Percentiles rank a stretch among this genome's conserved stretches.
These are phyloP conservation scores for Eucalyptus marginata DNA, from an alignment of 345 rosid genomes.

Conservation along the genomic window DNA sequence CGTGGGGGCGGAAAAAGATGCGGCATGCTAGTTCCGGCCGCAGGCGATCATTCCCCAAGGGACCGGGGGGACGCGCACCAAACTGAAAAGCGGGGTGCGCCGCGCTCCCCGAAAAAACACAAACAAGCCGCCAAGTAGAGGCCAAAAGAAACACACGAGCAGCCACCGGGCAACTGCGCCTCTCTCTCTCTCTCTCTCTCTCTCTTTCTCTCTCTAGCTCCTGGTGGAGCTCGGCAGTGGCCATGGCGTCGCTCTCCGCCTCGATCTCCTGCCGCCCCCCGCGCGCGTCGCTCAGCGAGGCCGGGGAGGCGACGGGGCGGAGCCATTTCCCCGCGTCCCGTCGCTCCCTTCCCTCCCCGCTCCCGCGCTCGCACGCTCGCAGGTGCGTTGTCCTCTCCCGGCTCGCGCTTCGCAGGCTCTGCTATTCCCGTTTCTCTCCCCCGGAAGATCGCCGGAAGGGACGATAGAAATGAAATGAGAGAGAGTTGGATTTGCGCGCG, in stretches of 20 bases:
- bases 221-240: background rate
- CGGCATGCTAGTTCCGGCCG: background rate
- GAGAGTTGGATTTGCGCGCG: background rate
- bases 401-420: background rate
- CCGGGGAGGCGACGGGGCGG: background rate
- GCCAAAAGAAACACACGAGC: background rate
- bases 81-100: background rate
- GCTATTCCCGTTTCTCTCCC: background rate
- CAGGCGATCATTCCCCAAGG: background rate
- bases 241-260: conserved; percentile 18
- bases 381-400: background rate
- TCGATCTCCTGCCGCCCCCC: conserved; percentile 3
- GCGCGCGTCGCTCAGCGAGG: background rate
- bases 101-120: background rate
- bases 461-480: background rate
- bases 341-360: background rate
- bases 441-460: background rate
- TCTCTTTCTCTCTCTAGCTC: background rate
- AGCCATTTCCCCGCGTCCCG: background rate
- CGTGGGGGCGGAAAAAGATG: background rate
- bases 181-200: background rate
- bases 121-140: background rate
- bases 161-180: background rate
- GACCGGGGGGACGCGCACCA: background rate
- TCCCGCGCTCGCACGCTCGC: background rate